Evolutionary conservation across 345 rosid species (phyloP).

Genomic region (Microthlaspi erraticum): DNA sequence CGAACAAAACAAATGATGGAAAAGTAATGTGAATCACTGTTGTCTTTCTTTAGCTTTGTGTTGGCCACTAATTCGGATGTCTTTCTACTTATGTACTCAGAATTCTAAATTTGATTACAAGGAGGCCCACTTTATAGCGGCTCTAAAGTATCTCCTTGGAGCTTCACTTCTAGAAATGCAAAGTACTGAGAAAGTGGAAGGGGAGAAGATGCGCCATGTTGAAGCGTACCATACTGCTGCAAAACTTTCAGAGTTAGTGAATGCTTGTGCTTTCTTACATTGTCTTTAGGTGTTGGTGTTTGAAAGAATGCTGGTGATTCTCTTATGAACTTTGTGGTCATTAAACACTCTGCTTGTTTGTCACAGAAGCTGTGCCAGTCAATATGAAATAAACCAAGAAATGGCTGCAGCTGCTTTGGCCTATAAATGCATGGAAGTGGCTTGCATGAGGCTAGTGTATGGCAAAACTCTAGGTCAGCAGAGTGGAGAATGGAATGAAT

Average conservation of each 20-base stretch:
- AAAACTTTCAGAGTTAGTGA: constrained; percentile 58
- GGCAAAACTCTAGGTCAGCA: constrained; percentile 49
- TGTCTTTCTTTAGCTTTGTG: constrained; percentile 30
- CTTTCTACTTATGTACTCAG: constrained; percentile 45
- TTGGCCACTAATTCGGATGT: constrained; percentile 42
- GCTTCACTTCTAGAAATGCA: constrained; percentile 65
- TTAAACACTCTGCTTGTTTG: constrained; percentile 34
- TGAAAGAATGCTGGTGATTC: constrained; percentile 20
- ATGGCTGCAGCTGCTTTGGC: constrained; percentile 86
- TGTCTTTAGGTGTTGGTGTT: constrained; percentile 14
- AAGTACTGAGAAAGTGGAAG: constrained; percentile 52
- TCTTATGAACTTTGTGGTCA: constrained; percentile 18
- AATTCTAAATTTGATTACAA: constrained; percentile 58
- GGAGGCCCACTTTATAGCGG: constrained; percentile 65
- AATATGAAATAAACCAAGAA: constrained; percentile 62
- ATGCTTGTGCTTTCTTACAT: constrained; percentile 50
- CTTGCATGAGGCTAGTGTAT: constrained; percentile 67
- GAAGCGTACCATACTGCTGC: constrained; percentile 62
- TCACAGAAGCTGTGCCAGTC: constrained; percentile 71
- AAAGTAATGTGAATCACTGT: background rate
- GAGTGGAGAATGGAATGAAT: constrained; percentile 57
- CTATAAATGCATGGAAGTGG: constrained; percentile 86
- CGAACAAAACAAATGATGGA: constrained; percentile 8
- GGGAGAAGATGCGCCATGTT: constrained; percentile 57
- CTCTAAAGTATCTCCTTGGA: constrained; percentile 69